Conservation (phyloP, 2,329 filamentous ascomycete species). For the Lachnellula subtilissima region DNA sequence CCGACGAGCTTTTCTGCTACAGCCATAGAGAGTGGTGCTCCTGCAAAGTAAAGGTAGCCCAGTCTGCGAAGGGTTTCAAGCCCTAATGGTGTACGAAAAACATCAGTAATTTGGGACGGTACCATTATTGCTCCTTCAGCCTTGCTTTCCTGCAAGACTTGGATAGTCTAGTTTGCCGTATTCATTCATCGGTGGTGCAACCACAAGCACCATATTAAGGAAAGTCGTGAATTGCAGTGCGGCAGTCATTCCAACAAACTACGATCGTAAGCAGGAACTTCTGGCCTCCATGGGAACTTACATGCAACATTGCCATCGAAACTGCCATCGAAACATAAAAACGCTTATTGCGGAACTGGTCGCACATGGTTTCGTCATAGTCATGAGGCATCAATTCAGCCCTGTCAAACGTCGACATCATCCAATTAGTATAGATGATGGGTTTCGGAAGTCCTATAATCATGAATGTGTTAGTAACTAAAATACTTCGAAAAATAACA, state of each 20-base stretch:
- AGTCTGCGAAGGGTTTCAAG: background rate
- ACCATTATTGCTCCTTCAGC: background rate
- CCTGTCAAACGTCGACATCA: background rate
- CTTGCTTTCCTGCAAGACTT: background rate
- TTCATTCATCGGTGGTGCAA: background rate
- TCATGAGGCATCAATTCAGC: background rate
- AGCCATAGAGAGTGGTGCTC: background rate
- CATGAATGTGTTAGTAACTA: background rate
- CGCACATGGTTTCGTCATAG: background rate
- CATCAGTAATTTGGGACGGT: background rate
- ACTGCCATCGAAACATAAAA: background rate
- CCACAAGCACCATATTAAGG: background rate
- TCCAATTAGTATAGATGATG: background rate
- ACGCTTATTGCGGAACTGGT: background rate
- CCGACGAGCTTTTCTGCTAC: background rate
- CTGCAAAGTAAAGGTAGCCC: background rate
- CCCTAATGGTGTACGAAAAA: background rate
- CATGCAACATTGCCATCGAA: background rate
- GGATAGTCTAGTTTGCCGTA: background rate
- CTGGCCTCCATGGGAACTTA: background rate
- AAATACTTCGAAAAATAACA: background rate
- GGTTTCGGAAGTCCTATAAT: background rate
- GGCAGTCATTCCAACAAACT: conserved; percentile 1
- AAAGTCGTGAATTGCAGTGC: background rate
- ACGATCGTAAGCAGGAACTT: background rate